Percentiles rank a stretch among this genome's conserved stretches.
Evolutionary conservation across 164 flowering plant genomes (phyloP).

Genomic region (Litsea cubeba): DNA sequence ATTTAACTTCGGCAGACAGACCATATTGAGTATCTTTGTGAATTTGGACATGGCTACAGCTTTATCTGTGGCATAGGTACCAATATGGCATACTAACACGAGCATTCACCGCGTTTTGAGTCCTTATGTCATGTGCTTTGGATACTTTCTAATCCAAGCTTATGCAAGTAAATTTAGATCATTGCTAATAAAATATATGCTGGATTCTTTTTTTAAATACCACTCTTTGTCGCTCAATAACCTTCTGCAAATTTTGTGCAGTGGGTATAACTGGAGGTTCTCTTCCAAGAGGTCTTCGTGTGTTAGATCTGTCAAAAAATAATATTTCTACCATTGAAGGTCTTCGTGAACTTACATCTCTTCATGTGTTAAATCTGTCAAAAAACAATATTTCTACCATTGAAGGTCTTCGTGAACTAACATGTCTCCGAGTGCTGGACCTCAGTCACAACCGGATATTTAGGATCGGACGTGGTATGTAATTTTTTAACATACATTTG

Average conservation of each 20-base stretch:
- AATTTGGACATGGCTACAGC: too few relatives aligned
- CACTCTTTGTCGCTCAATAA: background rate
- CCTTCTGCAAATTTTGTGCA: constrained; percentile 23
- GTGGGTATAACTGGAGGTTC: constrained; percentile 86
- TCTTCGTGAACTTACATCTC: constrained; percentile 64
- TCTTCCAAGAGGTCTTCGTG: constrained; percentile 90
- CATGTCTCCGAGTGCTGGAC: constrained; percentile 81
- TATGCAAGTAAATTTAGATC: too few relatives aligned
- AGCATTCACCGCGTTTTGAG: too few relatives aligned
- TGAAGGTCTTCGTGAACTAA: constrained; percentile 88
- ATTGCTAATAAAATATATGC: background rate
- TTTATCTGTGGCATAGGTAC: too few relatives aligned
- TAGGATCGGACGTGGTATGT: constrained; percentile 85
- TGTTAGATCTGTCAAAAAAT: constrained; percentile 77
- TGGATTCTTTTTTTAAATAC: background rate
- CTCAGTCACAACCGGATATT: constrained; percentile 80
- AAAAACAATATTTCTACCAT: constrained; percentile 78
- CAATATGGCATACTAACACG: too few relatives aligned
- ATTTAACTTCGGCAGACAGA: too few relatives aligned
- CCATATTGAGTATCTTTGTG: too few relatives aligned
- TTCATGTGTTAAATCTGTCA: constrained; percentile 75
- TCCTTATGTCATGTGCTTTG: too few relatives aligned
- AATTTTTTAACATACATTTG: too few relatives aligned
- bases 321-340: constrained; percentile 83
- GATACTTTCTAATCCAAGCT: too few relatives aligned